Conservation (phyloP, 2,329 filamentous ascomycete genomes). For the Tolypocladium guangdongense region DNA sequence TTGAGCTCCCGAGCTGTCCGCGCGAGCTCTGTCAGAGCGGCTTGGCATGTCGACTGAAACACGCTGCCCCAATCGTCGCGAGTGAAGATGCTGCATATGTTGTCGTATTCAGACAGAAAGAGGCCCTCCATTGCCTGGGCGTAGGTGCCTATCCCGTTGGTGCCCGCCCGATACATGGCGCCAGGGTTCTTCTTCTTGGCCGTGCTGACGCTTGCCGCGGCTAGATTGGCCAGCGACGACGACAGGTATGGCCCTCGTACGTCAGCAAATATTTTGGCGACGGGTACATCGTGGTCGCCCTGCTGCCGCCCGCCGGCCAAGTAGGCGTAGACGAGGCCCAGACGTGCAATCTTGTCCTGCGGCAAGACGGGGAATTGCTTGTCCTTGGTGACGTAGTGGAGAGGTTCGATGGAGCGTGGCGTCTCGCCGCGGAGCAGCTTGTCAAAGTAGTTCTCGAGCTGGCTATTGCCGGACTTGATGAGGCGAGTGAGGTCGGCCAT, state of each 20-base stretch:
- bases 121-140: constrained; percentile 78
- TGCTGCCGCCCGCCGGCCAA: constrained; percentile 51
- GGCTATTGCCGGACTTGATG: constrained; percentile 66
- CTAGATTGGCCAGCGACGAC: constrained; percentile 71
- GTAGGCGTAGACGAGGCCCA: constrained; percentile 70
- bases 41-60: constrained; percentile 68
- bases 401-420: constrained; percentile 69
- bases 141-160: constrained; percentile 86
- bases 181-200: constrained; percentile 72
- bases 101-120: constrained; percentile 81
- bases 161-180: constrained; percentile 76
- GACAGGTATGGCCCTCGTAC: constrained; percentile 81
- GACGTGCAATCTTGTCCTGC: constrained; percentile 61
- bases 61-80: constrained; percentile 75
- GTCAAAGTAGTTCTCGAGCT: constrained; percentile 77
- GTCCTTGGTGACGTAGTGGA: constrained; percentile 89
- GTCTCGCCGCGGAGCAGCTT: constrained; percentile 66
- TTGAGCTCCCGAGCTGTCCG: constrained; percentile 84
- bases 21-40: constrained; percentile 68
- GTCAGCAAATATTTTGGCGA: constrained; percentile 76
- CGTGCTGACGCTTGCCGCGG: constrained; percentile 75
- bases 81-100: constrained; percentile 76
- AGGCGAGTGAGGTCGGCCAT: constrained; percentile 69
- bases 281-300: constrained; percentile 50
- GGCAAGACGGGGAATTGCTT: constrained; percentile 71